Percentiles rank a stretch among this genome's conserved stretches.
phyloP scores from a whole-genome alignment of 352 stramenopile genomes.

The Globisporangium carolinianum region DNA sequence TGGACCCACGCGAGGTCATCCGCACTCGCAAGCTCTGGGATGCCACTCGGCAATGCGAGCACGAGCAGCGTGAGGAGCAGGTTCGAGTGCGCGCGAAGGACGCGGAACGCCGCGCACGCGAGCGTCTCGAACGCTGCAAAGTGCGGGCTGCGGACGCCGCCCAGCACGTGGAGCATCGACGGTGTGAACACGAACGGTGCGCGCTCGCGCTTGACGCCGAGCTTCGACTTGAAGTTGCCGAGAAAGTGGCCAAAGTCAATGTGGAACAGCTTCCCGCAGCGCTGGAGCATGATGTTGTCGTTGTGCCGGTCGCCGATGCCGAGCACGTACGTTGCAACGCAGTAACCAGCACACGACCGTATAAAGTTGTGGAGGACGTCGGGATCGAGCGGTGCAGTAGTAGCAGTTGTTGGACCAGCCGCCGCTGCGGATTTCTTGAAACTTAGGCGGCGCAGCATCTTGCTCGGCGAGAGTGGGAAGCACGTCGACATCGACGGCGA shows the following conservation, averaged over 20 bases:
- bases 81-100: constrained; percentile 70
- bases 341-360: constrained; percentile 87
- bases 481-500: constrained; percentile 33
- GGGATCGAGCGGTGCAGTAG: constrained; percentile 17
- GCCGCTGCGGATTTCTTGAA: neutral
- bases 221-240: constrained; percentile 93
- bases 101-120: constrained; percentile 58
- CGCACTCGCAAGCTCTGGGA: constrained; percentile 64
- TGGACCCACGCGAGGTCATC: constrained; percentile 79
- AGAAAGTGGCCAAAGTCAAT: constrained; percentile 96
- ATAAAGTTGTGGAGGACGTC: constrained; percentile 86
- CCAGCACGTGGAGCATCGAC: constrained; percentile 84
- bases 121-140: constrained; percentile 72
- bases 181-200: constrained; percentile 91
- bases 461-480: constrained; percentile 45
- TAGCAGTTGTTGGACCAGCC: no score
- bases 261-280: constrained; percentile 92
- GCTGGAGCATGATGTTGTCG: constrained; percentile 95
- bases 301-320: constrained; percentile 93
- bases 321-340: constrained; percentile 90
- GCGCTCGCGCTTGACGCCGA: constrained; percentile 88
- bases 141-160: constrained; percentile 62
- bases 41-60: constrained; percentile 70
- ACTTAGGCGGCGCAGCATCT: constrained; percentile 26
- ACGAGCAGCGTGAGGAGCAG: constrained; percentile 79